Conservation (phyloP, 768 basidiomycete species). For the Tubosaeta sp. region DNA sequence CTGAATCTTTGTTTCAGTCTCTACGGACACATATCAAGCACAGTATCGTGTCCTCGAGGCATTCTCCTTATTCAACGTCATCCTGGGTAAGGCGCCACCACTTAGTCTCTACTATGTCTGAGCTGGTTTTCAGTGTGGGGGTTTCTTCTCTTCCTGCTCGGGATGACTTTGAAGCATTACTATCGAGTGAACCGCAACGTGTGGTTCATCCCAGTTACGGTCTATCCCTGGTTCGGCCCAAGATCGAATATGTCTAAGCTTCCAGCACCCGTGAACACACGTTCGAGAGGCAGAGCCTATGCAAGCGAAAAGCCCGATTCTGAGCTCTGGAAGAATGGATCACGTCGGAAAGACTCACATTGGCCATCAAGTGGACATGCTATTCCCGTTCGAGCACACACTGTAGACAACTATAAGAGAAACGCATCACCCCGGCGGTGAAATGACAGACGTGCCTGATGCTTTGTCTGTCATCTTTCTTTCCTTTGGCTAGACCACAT, state of each 20-base stretch:
- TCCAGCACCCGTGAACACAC: conserved; percentile 38
- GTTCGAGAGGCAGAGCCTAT: conserved; percentile 33
- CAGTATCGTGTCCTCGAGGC: conserved; percentile 81
- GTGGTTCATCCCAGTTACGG: conserved; percentile 69
- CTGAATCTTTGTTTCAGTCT: conserved; percentile 43
- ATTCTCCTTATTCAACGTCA: conserved; percentile 75
- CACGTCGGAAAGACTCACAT: conserved; percentile 19
- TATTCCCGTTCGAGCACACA: conserved; percentile 26
- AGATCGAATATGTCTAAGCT: conserved; percentile 34
- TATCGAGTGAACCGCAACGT: conserved; percentile 44
- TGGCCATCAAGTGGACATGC: conserved; percentile 19
- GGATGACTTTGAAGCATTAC: conserved; percentile 41
- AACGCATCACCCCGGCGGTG: conserved; percentile 44
- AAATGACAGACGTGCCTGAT: conserved; percentile 29
- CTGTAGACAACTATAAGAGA: conserved; percentile 35
- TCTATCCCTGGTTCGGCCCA: conserved; percentile 67
- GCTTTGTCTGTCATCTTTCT: conserved; percentile 1
- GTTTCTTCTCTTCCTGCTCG: conserved; percentile 44
- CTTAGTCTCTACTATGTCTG: conserved; percentile 1
- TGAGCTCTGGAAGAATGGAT: conserved; percentile 17
- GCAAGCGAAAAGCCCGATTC: conserved; percentile 26
- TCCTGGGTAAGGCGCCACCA: conserved; percentile 47
- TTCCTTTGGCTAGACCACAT: conserved; percentile 10
- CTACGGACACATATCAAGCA: conserved; percentile 84
- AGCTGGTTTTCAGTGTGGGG: conserved; percentile 39